phyloP scores from a whole-genome alignment of 495 filamentous ascomycete genomes.

The Aspergillus nanangensis region DNA sequence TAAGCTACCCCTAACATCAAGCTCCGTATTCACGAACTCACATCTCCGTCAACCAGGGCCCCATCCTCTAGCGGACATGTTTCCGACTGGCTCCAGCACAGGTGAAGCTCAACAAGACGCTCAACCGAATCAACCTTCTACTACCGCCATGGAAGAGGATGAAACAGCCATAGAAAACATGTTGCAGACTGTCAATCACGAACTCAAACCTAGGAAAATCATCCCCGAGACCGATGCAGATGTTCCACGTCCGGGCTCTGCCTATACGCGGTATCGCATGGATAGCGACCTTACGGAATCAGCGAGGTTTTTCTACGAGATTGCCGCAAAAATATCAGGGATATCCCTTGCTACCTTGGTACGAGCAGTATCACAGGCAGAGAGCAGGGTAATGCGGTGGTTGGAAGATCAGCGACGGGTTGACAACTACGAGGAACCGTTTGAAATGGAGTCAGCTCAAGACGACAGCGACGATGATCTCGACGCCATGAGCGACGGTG shows the following conservation, averaged over 20 bases:
- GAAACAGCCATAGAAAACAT: slow-evolving; percentile 28
- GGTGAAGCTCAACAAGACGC: slow-evolving; percentile 6
- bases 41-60: slow-evolving; percentile 8
- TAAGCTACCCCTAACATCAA: slow-evolving; percentile 1
- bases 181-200: slow-evolving; percentile 33
- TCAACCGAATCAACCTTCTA: slow-evolving; percentile 2
- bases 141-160: slow-evolving; percentile 11
- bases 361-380: slow-evolving; percentile 41
- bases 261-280: slow-evolving; percentile 54
- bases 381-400: slow-evolving; percentile 40
- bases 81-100: slow-evolving; percentile 35
- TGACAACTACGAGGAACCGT: slow-evolving; percentile 20
- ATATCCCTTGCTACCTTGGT: slow-evolving; percentile 44
- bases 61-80: slow-evolving; percentile 46
- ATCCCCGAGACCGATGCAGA: slow-evolving; percentile 26
- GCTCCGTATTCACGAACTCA: not conserved
- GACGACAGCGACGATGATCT: slow-evolving; percentile 20
- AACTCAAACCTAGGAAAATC: slow-evolving; percentile 24
- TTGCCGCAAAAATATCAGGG: slow-evolving; percentile 47
- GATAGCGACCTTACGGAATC: slow-evolving; percentile 51
- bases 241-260: slow-evolving; percentile 44
- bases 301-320: slow-evolving; percentile 51
- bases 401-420: slow-evolving; percentile 30
- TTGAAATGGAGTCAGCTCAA: slow-evolving; percentile 12
- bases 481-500: slow-evolving; percentile 24